Evolutionary conservation across 176 grass and related monocot genomes (phyloP).

Genomic region (Zizania latifolia): DNA sequence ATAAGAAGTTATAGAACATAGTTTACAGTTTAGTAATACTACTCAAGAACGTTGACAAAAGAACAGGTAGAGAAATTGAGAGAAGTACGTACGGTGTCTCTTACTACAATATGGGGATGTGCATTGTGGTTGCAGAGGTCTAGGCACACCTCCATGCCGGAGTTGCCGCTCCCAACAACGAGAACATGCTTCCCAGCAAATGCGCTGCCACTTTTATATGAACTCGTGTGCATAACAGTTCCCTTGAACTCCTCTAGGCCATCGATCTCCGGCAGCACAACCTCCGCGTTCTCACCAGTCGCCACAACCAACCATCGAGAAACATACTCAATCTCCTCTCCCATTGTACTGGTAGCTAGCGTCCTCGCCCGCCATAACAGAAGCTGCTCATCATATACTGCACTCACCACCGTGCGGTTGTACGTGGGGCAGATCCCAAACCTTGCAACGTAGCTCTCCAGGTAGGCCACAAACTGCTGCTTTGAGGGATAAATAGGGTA

Average conservation of each 20-base stretch:
- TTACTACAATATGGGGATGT: slow-evolving; percentile 67
- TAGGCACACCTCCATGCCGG: slow-evolving; percentile 97
- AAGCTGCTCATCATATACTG: slow-evolving; percentile 53
- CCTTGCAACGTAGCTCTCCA: slow-evolving; percentile 60
- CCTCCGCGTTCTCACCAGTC: slow-evolving; percentile 92
- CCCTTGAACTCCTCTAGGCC: slow-evolving; percentile 58
- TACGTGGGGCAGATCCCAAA: slow-evolving; percentile 67
- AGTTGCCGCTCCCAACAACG: slow-evolving; percentile 87
- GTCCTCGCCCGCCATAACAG: slow-evolving; percentile 50
- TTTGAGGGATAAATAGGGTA: slow-evolving; percentile 84
- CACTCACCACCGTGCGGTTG: slow-evolving; percentile 53
- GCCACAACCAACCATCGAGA: slow-evolving; percentile 83
- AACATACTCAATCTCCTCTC: slow-evolving; percentile 41
- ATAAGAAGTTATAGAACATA: slow-evolving; percentile 18
- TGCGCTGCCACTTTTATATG: slow-evolving; percentile 57
- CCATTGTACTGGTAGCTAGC: slow-evolving; percentile 10
- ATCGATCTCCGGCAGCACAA: slow-evolving; percentile 57
- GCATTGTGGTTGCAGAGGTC: slow-evolving; percentile 91
- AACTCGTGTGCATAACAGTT: slow-evolving; percentile 65
- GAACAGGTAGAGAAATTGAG: slow-evolving; percentile 21
- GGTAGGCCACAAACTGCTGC: slow-evolving; percentile 76
- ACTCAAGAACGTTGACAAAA: slow-evolving; percentile 23
- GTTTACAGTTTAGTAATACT: slow-evolving; percentile 7
- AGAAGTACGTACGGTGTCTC: slow-evolving; percentile 66
- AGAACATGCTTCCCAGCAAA: slow-evolving; percentile 68